Conservation (phyloP, 106 monocot species). For the Allium sativum region DNA sequence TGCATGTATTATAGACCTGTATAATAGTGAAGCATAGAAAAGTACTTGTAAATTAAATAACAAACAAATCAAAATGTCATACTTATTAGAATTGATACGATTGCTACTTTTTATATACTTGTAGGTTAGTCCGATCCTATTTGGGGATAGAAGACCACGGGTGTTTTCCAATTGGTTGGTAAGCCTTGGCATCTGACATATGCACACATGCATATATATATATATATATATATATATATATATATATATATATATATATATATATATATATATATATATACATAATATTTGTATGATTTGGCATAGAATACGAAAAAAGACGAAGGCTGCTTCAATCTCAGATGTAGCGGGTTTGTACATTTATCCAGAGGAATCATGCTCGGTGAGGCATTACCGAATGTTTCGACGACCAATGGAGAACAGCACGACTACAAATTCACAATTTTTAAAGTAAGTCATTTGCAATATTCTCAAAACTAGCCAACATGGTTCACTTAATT, state of each 20-base stretch:
- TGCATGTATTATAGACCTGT: too few species aligned
- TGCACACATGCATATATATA: too few species aligned
- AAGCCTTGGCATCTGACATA: not conserved
- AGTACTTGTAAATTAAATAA: too few species aligned
- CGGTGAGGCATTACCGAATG: not conserved
- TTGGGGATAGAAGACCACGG: not conserved
- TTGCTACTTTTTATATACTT: too few species aligned
- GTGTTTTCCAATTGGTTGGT: conserved; percentile 9
- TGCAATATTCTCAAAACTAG: not conserved
- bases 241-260: too few species aligned
- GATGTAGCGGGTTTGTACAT: conserved; percentile 7
- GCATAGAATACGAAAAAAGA: not conserved
- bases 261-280: not conserved
- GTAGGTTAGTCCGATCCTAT: conserved; percentile 2
- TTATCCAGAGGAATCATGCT: not conserved
- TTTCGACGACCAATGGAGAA: not conserved
- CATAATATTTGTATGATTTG: not conserved
- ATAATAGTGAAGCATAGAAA: too few species aligned
- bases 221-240: not conserved
- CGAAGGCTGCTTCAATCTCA: conserved; percentile 4
- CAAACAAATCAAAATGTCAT: too few species aligned
- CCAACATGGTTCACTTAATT: too few species aligned
- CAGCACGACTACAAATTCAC: not conserved
- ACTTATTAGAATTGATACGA: too few species aligned
- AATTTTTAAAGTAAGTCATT: conserved; percentile 3